phyloP scores from a whole-genome alignment of 2,329 filamentous ascomycete species.

The Pestalotiopsis sp. region DNA sequence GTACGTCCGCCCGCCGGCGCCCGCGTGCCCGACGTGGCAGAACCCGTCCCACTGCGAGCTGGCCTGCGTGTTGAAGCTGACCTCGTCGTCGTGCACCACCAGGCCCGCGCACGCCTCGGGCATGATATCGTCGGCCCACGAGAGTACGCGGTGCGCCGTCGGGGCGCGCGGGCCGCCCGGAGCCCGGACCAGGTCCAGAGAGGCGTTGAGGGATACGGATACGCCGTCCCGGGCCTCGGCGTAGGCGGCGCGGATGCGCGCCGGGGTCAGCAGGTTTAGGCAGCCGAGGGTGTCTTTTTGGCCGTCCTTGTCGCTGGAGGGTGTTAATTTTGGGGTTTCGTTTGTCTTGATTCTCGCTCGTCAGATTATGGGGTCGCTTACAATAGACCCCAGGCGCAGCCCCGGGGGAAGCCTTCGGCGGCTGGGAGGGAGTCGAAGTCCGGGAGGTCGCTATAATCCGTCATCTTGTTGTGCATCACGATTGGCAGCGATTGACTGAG shows the following conservation, averaged over 20 bases:
- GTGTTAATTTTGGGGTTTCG: no score
- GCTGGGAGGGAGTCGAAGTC: slow-evolving; percentile 15
- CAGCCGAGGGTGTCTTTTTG: slow-evolving; percentile 15
- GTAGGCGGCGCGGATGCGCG: slow-evolving; percentile 11
- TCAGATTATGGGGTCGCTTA: no score
- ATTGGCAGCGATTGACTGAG: background rate
- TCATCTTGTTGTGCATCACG: slow-evolving; percentile 5
- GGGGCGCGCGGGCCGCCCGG: slow-evolving; percentile 5
- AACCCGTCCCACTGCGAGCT: slow-evolving; percentile 18
- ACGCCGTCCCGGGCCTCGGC: slow-evolving; percentile 15
- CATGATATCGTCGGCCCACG: slow-evolving; percentile 13
- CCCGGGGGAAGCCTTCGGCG: slow-evolving; percentile 12
- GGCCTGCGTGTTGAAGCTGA: slow-evolving; percentile 18
- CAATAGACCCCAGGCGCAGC: slow-evolving; percentile 17
- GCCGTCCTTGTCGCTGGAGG: slow-evolving; percentile 15
- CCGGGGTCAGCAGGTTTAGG: slow-evolving; percentile 16
- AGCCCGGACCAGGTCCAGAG: slow-evolving; percentile 13
- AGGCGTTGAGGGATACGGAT: slow-evolving; percentile 14
- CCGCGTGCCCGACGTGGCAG: slow-evolving; percentile 14
- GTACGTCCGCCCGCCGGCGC: slow-evolving; percentile 2
- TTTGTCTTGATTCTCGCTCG: no score
- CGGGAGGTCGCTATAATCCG: slow-evolving; percentile 5
- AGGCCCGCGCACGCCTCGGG: background rate
- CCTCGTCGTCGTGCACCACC: slow-evolving; percentile 12
- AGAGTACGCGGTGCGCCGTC: slow-evolving; percentile 11